These are phyloP conservation scores for Pterocarpus santalinus DNA, from an alignment of 306 rosid species.

Conservation along the genomic window DNA sequence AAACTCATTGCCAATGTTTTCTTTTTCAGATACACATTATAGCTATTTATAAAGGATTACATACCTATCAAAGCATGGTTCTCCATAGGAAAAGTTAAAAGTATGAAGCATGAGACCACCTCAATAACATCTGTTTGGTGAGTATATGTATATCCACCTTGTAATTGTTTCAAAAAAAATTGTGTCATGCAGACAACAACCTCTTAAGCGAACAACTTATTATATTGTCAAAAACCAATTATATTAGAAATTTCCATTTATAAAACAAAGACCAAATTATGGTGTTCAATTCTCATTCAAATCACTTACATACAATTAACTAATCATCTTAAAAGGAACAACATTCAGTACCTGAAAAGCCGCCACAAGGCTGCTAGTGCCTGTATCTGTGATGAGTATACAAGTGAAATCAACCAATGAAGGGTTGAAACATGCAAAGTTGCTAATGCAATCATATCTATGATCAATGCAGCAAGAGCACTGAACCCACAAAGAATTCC, in stretches of 20 bases:
- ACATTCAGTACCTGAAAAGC: conserved; percentile 77
- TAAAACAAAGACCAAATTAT: conserved; percentile 22
- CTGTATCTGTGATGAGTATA: conserved; percentile 90
- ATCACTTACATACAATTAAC: conserved; percentile 25
- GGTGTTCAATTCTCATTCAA: conserved; percentile 37
- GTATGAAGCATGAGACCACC: conserved; percentile 24
- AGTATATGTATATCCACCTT: conserved; percentile 34
- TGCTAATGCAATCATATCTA: conserved; percentile 74
- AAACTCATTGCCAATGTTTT: conserved; percentile 22
- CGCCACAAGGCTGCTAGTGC: conserved; percentile 95
- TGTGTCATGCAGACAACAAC: conserved; percentile 25
- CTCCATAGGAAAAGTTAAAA: conserved; percentile 29
- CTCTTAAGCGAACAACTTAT: conserved; percentile 7
- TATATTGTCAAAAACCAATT: conserved; percentile 34
- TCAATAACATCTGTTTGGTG: conserved; percentile 28
- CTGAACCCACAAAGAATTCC: conserved; percentile 90
- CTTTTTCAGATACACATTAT: not conserved
- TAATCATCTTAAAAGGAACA: conserved; percentile 42
- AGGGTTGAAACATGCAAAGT: conserved; percentile 81
- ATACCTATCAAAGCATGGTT: conserved; percentile 22
- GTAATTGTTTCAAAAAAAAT: conserved; percentile 37
- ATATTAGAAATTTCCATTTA: not conserved
- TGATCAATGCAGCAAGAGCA: conserved; percentile 73
- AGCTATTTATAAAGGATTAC: conserved; percentile 21
- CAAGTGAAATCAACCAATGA: conserved; percentile 83